Evolutionary conservation across 106 monocot species (phyloP).

Genomic region (Allium fistulosum): DNA sequence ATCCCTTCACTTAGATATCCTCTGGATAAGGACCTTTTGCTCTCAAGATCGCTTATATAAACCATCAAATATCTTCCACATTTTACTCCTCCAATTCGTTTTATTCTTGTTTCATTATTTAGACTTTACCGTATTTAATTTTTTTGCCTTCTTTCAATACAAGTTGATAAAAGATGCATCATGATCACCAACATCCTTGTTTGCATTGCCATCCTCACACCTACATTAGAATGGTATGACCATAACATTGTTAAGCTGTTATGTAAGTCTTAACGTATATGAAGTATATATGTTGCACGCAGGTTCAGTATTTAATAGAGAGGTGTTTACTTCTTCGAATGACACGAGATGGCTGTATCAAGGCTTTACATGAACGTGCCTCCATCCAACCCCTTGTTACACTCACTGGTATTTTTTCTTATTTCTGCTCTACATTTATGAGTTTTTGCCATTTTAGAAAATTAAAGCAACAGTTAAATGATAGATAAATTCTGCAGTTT

Average conservation of each 20-base stretch:
- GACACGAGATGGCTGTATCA: conserved; percentile 31
- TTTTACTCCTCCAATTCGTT: neutral
- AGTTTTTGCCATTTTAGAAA: neutral
- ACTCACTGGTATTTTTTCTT: conserved; percentile 17
- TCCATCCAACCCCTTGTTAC: conserved; percentile 31
- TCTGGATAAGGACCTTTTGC: conserved; percentile 4
- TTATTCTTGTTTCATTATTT: neutral
- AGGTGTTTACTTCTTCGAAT: conserved; percentile 38
- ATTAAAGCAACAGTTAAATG: neutral
- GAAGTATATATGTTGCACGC: neutral
- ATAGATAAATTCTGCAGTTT: conserved; percentile 20
- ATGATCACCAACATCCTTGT: conserved; percentile 30
- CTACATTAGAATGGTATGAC: conserved; percentile 53
- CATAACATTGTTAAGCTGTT: neutral
- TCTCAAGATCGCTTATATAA: neutral
- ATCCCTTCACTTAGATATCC: conserved; percentile 18
- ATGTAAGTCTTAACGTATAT: neutral
- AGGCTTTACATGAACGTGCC: conserved; percentile 25
- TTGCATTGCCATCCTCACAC: conserved; percentile 52
- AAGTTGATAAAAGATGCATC: neutral
- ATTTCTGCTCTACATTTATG: neutral
- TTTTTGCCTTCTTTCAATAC: neutral
- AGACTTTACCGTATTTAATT: neutral
- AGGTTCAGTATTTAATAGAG: conserved; percentile 60
- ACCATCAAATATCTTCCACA: neutral